Evolutionary conservation across 768 basidiomycete genomes (phyloP).

Genomic region (Pulveroboletus sp.): DNA sequence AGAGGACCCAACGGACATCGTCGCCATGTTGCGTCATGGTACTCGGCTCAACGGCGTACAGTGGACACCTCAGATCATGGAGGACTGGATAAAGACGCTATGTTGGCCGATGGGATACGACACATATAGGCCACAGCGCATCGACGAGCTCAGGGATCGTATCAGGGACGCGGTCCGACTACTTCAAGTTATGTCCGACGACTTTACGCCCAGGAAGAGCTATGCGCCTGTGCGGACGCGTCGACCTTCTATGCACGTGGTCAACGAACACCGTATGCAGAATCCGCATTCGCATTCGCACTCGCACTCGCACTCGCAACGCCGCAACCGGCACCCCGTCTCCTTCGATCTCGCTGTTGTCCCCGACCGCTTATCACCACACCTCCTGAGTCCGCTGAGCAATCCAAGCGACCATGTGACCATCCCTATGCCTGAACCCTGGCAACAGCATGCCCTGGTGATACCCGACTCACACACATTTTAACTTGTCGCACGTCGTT

Average conservation of each 20-base stretch:
- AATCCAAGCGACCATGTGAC: slow-evolving; percentile 4
- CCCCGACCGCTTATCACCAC: not conserved
- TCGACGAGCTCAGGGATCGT: slow-evolving; percentile 42
- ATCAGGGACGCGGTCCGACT: slow-evolving; percentile 51
- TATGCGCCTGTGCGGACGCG: slow-evolving; percentile 3
- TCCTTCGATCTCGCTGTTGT: slow-evolving; percentile 3
- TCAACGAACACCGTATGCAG: not conserved
- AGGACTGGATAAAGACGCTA: slow-evolving; percentile 50
- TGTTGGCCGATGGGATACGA: slow-evolving; percentile 66
- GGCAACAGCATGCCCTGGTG: slow-evolving; percentile 7
- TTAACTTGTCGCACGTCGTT: slow-evolving; percentile 8
- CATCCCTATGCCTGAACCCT: slow-evolving; percentile 25
- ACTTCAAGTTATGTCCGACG: slow-evolving; percentile 17
- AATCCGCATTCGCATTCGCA: too few relatives aligned
- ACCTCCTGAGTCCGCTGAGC: slow-evolving; percentile 5
- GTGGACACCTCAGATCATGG: slow-evolving; percentile 53
- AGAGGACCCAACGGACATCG: slow-evolving; percentile 62
- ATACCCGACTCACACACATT: slow-evolving; percentile 7
- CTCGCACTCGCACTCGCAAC: too few relatives aligned
- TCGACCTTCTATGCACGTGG: slow-evolving; percentile 8
- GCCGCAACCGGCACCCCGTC: too few relatives aligned
- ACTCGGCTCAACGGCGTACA: slow-evolving; percentile 44
- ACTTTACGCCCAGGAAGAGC: slow-evolving; percentile 1
- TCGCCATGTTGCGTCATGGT: slow-evolving; percentile 61
- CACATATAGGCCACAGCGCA: slow-evolving; percentile 40